Percentiles rank a stretch among this genome's conserved stretches.
Evolutionary conservation across 208 protist genomes (phyloP).

Genomic region (Porcisia deanei): DNA sequence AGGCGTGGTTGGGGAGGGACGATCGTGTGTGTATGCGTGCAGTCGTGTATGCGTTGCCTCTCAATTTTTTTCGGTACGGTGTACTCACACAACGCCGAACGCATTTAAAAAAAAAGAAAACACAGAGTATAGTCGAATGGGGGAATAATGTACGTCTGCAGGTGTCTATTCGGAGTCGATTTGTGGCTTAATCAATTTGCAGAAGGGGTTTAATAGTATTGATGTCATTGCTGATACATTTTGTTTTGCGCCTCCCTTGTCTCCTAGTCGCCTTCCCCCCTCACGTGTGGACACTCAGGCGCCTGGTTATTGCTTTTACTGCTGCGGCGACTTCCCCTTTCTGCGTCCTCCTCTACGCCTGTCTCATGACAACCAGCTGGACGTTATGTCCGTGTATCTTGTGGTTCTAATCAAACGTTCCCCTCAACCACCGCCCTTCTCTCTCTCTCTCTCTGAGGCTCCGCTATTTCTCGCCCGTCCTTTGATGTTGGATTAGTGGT

Average conservation of each 20-base stretch:
- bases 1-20: no score
- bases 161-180: no score
- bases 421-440: no score
- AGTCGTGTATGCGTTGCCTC: no score
- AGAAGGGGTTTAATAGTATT: background rate
- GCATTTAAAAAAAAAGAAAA: no score
- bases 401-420: background rate
- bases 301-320: background rate
- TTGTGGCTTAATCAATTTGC: background rate
- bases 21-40: background rate
- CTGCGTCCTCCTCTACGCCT: background rate
- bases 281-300: background rate
- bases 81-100: no score
- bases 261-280: background rate
- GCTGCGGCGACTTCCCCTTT: background rate
- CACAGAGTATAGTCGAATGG: no score
- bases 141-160: no score
- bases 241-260: background rate
- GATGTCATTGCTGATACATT: background rate
- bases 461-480: background rate
- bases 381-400: background rate
- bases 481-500: background rate
- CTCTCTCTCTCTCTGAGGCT: no score
- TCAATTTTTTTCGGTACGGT: no score
- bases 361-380: background rate